Percentiles rank a stretch among this genome's conserved stretches.
Evolutionary conservation across 2,329 filamentous ascomycete species (phyloP).

Genomic region (Aspergillus hiratsukae): DNA sequence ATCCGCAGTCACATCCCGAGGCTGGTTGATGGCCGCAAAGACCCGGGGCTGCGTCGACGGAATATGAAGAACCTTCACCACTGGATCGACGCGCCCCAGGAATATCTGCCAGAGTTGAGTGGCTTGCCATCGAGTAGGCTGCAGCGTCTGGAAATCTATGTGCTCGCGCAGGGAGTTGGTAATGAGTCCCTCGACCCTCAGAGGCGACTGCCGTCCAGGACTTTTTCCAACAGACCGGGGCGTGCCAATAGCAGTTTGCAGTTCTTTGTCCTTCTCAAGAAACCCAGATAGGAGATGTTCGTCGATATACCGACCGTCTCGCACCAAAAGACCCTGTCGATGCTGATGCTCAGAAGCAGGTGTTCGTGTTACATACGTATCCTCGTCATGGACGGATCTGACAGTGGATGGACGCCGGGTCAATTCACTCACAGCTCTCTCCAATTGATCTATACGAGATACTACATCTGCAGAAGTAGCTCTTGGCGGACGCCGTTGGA

Average conservation of each 20-base stretch:
- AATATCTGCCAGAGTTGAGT: constrained; percentile 27
- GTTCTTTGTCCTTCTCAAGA: constrained; percentile 23
- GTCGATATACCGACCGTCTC: constrained; percentile 27
- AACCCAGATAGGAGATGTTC: constrained; percentile 23
- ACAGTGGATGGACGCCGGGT: neutral
- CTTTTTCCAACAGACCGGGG: constrained; percentile 4
- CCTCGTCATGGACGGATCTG: neutral
- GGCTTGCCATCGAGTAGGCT: constrained; percentile 20
- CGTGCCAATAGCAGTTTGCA: constrained; percentile 19
- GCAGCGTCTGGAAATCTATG: constrained; percentile 12
- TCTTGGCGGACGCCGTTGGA: constrained; percentile 18
- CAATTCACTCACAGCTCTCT: constrained; percentile 16
- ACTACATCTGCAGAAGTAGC: constrained; percentile 16
- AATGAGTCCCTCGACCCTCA: constrained; percentile 21
- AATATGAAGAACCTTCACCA: constrained; percentile 26
- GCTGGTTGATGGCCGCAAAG: constrained; percentile 25
- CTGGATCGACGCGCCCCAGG: constrained; percentile 23
- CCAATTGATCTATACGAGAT: constrained; percentile 19
- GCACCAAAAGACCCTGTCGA: constrained; percentile 17
- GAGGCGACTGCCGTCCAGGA: constrained; percentile 5
- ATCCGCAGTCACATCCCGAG: constrained; percentile 15
- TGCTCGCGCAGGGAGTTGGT: constrained; percentile 12
- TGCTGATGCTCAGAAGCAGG: neutral
- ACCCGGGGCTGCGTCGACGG: constrained; percentile 24
- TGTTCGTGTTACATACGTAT: neutral